Evolutionary conservation across 495 filamentous ascomycete species (phyloP), one percentile per base, ranked within the genome.

Genomic region (Daldinia caldariorum): DNA sequence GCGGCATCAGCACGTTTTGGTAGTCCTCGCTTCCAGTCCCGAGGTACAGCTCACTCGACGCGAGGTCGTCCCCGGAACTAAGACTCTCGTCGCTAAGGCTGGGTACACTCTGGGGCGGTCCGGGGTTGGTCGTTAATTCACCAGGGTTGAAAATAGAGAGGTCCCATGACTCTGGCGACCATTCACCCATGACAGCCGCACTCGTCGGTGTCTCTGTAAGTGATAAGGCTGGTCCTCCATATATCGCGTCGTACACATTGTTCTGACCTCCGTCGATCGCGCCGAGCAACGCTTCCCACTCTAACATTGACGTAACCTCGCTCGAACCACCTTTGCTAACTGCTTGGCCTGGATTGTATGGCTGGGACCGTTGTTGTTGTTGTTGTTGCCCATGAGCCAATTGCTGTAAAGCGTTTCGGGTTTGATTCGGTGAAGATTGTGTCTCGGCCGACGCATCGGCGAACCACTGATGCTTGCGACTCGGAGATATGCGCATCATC

Each of bases 191-290:
- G 34, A 73, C 73, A 9, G 74, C 47, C 20, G 73, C 60, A 26
- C 76, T 79, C 4, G 70, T 71, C 13, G 81, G 75, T 6, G 76
- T 82, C 14, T 83, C 83, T 20, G 79, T 70, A 20, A 83, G 37
- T 9, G 76, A 76, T 4, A 84, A 50, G 13, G 87, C 83, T 49
- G 87, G 87, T 13, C 90, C 90, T 53, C 91, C 92, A 72, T 94
- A 94, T 58, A 94, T 93, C 9, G 90, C 88, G 67, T 91, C 92
- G 83, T 93, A 95, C 9, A 94, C 88, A 74, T 92, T 94, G 14
- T 89, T 88, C 72, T 87, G 87, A 4, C 90, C 92, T 37, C 88
- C 88, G 66, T 95, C 93, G 79, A 97, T 88, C 38, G 88, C 88
- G 43, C 89, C 88, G 16, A 94, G 82, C 0, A 95, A 84, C 12